Conservation (phyloP, 2,329 filamentous ascomycete species). For the Thelonectria blattea region DNA sequence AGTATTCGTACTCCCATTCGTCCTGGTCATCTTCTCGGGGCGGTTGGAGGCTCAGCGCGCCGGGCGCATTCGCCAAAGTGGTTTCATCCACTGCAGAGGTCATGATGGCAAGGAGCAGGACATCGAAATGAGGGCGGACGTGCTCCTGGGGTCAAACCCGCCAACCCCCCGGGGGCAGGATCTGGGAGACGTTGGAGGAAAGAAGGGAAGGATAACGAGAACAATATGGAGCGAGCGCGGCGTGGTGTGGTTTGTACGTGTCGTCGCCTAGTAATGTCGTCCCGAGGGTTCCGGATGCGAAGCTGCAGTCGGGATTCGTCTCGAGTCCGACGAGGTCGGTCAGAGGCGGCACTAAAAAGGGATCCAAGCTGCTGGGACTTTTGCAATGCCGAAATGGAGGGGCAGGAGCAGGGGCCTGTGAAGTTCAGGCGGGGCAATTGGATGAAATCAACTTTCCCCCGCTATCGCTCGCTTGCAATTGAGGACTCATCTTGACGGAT, state of each 20-base stretch:
- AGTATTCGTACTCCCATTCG: slow-evolving; percentile 74
- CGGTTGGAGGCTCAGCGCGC: slow-evolving; percentile 39
- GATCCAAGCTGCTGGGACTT: not conserved
- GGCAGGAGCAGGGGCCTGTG: slow-evolving; percentile 29
- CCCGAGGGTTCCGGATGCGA: slow-evolving; percentile 9
- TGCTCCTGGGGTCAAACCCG: not conserved
- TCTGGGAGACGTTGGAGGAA: not conserved
- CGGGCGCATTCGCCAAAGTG: slow-evolving; percentile 33
- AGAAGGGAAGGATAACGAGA: not conserved
- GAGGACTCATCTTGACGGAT: slow-evolving; percentile 24
- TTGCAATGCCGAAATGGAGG: not conserved
- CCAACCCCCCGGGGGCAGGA: slow-evolving; percentile 3
- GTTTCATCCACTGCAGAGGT: slow-evolving; percentile 25
- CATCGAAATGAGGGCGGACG: not conserved
- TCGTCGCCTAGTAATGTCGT: too few species aligned
- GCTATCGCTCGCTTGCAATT: slow-evolving; percentile 33
- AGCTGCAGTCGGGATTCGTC: slow-evolving; percentile 8
- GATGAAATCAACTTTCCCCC: slow-evolving; percentile 25
- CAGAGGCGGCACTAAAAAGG: slow-evolving; percentile 33
- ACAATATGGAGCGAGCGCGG: not conserved
- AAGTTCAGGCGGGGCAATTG: slow-evolving; percentile 34
- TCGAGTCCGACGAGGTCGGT: slow-evolving; percentile 32
- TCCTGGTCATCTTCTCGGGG: slow-evolving; percentile 53
- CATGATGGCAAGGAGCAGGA: slow-evolving; percentile 13
- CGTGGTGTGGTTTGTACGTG: not conserved